Evolutionary conservation across 371 early-diverging fungal species (phyloP).

Genomic region (Circinella minor): DNA sequence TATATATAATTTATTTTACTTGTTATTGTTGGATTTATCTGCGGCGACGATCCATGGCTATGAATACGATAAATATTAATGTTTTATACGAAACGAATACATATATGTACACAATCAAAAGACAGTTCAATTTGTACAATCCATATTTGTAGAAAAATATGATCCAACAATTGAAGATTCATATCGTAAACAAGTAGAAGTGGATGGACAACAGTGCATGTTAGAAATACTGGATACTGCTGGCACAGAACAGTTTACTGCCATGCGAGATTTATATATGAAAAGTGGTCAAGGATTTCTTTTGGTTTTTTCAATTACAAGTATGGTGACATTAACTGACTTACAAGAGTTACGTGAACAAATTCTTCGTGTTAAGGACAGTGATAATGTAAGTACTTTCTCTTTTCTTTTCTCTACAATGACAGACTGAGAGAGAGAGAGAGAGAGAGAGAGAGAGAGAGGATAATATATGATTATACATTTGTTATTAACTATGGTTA

Average conservation of each 20-base stretch:
- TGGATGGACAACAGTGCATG: slow-evolving; percentile 87
- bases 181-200: slow-evolving; percentile 87
- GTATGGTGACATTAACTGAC: slow-evolving; percentile 82
- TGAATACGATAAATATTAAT: no score
- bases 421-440: no score
- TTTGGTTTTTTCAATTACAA: slow-evolving; percentile 87
- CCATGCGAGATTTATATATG: slow-evolving; percentile 92
- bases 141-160: slow-evolving; percentile 89
- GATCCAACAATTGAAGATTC: slow-evolving; percentile 94
- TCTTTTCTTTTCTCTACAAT: no score
- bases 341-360: slow-evolving; percentile 79
- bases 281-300: slow-evolving; percentile 91
- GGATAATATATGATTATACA: no score
- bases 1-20: no score
- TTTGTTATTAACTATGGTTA: no score
- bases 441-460: no score
- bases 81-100: not conserved
- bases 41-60: no score
- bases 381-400: slow-evolving; percentile 56
- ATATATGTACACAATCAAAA: slow-evolving; percentile 25
- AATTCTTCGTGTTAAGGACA: slow-evolving; percentile 82
- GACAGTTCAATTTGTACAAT: slow-evolving; percentile 93
- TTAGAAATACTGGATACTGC: slow-evolving; percentile 92
- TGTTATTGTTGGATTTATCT: no score
- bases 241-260: slow-evolving; percentile 88